Conservation (phyloP, 139 green algal genomes). For the Helicosporidium sp. region DNA sequence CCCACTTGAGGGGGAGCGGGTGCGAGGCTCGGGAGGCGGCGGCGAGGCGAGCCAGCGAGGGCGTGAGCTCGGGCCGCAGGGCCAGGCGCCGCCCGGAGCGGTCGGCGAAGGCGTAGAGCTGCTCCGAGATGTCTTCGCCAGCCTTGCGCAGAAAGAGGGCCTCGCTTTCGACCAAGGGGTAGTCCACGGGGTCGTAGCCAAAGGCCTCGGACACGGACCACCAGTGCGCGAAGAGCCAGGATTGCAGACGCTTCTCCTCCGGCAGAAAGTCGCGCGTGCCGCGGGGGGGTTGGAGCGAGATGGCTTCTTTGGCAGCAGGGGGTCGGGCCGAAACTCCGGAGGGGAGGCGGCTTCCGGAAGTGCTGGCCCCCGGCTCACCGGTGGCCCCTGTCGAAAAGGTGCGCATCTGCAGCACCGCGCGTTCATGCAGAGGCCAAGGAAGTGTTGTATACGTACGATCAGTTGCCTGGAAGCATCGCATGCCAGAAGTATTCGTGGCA, state of each 20-base stretch:
- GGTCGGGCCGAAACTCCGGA: neutral
- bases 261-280: conserved; percentile 88
- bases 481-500: too few relatives aligned
- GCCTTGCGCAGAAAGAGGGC: conserved; percentile 91
- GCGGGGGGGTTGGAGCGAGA: too few relatives aligned
- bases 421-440: too few relatives aligned
- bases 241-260: conserved; percentile 77
- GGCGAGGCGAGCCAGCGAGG: conserved; percentile 63
- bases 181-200: conserved; percentile 86
- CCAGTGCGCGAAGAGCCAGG: conserved; percentile 83
- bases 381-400: too few relatives aligned
- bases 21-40: conserved; percentile 10
- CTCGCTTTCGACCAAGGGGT: conserved; percentile 87
- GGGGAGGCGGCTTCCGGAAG: neutral
- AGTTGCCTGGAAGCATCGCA: too few relatives aligned
- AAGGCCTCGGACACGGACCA: conserved; percentile 38
- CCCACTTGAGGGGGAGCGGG: conserved; percentile 87
- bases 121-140: conserved; percentile 91
- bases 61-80: conserved; percentile 87
- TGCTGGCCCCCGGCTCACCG: neutral
- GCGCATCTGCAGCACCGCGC: too few relatives aligned
- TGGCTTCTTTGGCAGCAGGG: neutral
- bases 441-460: too few relatives aligned
- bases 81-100: conserved; percentile 72
- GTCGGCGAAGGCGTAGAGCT: conserved; percentile 98